Evolutionary conservation across 768 basidiomycete genomes (phyloP).

Genomic region (Suillus paluster): DNA sequence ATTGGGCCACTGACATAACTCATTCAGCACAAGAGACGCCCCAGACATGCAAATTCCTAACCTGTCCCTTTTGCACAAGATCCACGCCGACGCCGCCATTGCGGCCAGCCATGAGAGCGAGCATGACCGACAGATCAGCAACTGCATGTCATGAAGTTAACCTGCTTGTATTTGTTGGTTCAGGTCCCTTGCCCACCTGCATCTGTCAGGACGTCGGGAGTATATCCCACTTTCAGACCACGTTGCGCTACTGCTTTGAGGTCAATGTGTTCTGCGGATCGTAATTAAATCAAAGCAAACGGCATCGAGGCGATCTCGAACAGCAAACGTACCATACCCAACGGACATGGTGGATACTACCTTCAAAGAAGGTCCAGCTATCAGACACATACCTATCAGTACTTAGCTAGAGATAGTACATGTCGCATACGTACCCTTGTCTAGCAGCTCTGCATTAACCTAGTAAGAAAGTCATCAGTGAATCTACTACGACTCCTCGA

Average conservation of each 20-base stretch:
- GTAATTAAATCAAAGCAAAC: neutral
- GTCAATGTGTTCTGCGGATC: slow-evolving; percentile 80
- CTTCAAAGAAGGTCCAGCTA: slow-evolving; percentile 75
- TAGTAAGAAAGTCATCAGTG: slow-evolving; percentile 30
- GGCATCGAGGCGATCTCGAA: neutral
- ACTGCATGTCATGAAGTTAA: slow-evolving; percentile 50
- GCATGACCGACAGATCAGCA: slow-evolving; percentile 89
- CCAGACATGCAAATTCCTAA: slow-evolving; percentile 36
- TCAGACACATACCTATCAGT: neutral
- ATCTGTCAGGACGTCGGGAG: slow-evolving; percentile 91
- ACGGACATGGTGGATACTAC: slow-evolving; percentile 96
- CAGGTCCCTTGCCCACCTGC: slow-evolving; percentile 57
- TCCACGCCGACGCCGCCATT: slow-evolving; percentile 66
- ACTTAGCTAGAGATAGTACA: slow-evolving; percentile 6
- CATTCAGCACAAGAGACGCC: neutral
- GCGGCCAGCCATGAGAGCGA: slow-evolving; percentile 92
- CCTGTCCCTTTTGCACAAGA: slow-evolving; percentile 73
- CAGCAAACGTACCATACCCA: slow-evolving; percentile 65
- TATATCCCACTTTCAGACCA: slow-evolving; percentile 81
- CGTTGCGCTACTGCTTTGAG: slow-evolving; percentile 60
- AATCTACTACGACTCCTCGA: no score
- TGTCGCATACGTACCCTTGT: slow-evolving; percentile 35
- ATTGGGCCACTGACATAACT: slow-evolving; percentile 68
- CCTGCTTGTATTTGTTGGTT: neutral
- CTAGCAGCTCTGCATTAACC: slow-evolving; percentile 70